phyloP scores from a whole-genome alignment of 2,329 filamentous ascomycete species.

The Penicillium decumbens region DNA sequence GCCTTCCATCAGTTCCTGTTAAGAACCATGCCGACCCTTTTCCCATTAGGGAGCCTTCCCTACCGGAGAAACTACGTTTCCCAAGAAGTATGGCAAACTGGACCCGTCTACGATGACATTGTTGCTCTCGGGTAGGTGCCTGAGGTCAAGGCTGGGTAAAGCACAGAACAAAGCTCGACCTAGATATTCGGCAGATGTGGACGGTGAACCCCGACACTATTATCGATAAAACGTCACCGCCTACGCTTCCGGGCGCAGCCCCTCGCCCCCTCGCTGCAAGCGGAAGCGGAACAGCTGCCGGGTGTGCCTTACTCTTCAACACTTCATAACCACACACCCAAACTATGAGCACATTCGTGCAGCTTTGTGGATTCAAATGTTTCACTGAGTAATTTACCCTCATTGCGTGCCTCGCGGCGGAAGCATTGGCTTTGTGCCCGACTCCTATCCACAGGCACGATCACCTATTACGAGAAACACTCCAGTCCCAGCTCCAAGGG shows the following conservation, averaged over 20 bases:
- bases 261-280: conserved; percentile 24
- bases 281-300: conserved; percentile 1
- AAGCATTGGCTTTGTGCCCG: neutral
- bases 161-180: neutral
- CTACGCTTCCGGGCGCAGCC: conserved; percentile 12
- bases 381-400: neutral
- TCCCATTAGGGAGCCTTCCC: too few relatives aligned
- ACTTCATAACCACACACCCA: neutral
- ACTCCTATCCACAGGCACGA: neutral
- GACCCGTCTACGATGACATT: too few relatives aligned
- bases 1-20: too few relatives aligned
- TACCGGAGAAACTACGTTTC: too few relatives aligned
- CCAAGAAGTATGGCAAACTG: too few relatives aligned
- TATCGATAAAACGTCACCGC: conserved; percentile 23
- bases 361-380: neutral
- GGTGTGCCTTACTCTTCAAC: conserved; percentile 4
- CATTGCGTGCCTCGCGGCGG: neutral
- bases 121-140: too few relatives aligned
- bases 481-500: neutral
- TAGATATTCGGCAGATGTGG: neutral
- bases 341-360: neutral
- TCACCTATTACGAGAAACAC: neutral
- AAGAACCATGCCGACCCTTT: too few relatives aligned
- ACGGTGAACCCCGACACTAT: neutral
- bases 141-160: too few relatives aligned